Evolutionary conservation across 352 stramenopile genomes (phyloP), one percentile per base, ranked within the genome.

Genomic region (Globisporangium irregulare): DNA sequence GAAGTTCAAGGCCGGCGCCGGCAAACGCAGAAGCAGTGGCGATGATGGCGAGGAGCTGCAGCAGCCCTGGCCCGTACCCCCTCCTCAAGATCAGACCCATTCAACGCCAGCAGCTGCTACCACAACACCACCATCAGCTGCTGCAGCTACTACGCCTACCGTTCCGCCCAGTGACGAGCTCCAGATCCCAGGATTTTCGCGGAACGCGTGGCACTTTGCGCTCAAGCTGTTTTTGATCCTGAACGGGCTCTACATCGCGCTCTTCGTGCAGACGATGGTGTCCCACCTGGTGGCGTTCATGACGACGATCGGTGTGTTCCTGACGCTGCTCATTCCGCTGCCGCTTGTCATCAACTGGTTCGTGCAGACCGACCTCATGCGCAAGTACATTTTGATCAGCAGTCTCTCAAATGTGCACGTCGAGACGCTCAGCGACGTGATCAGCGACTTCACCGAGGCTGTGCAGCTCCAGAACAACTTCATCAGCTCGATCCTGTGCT

Each of bases 191-290:
- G 83, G 75, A 46, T 90, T 89, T 53, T 89, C 81, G 5, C 72
- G 78, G 7, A 85, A 89, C 51, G 70, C 66, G 2, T 89, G 81
- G 80, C 80, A 92, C 32, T 81, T 91, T 15, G 36, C 58, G 1
- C 68, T 92, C 56, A 87, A 87, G 59, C 56, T 84, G 14, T 61
- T 87, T 24, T 46, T 91, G 22, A 87, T 91, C 62, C 68, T 93
- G 18, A 93, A 91, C 61, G 84, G 79, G 0, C 82, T 93, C 46
- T 91, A 80, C 72, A 71, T 82, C 14, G 82, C 79, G 27, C 69
- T 91, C 22, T 71, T 93, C 14, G 59, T 84, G 6, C 82, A 91
- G 58, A 87, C 79, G 50, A 71, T 87, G 0, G 64, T 90, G 29
- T 90, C 87, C 69, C 73, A 88, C 22, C 67, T 82, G 56, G 66